These are phyloP conservation scores for Berkeleyomyces rouxiae DNA, from an alignment of 2,329 filamentous ascomycete genomes.

Conservation along the genomic window DNA sequence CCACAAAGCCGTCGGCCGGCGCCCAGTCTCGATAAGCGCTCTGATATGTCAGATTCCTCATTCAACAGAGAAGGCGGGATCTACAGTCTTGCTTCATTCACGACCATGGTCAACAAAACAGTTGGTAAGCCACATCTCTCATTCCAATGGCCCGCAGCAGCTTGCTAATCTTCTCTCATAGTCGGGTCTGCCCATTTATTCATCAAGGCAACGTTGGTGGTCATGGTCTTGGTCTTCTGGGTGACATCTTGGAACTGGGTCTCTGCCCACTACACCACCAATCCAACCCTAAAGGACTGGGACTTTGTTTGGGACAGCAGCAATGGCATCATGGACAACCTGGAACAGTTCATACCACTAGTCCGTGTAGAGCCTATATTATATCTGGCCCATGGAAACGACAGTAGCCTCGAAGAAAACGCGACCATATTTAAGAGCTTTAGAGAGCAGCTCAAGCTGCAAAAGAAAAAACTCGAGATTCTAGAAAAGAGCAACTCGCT, in stretches of 20 bases:
- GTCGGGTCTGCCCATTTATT: not conserved
- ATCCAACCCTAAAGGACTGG: constrained; percentile 8
- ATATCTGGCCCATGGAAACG: not conserved
- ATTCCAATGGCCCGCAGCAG: not conserved
- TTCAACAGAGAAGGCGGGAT: constrained; percentile 4
- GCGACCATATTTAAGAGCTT: constrained; percentile 20
- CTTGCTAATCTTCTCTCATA: not conserved
- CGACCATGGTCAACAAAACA: constrained; percentile 1
- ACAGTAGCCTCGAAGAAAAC: constrained; percentile 17
- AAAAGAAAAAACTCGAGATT: constrained; percentile 3
- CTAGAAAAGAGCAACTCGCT: constrained; percentile 8
- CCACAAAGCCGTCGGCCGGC: no score
- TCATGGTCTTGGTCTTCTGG: constrained; percentile 8
- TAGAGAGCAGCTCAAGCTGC: constrained; percentile 21
- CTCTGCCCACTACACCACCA: constrained; percentile 5
- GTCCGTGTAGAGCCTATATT: not conserved
- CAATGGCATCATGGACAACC: constrained; percentile 16
- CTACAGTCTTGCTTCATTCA: constrained; percentile 4
- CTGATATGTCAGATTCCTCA: not conserved
- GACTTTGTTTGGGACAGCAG: constrained; percentile 17
- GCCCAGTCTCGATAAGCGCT: not conserved
- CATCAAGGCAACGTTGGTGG: not conserved
- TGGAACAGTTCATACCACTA: constrained; percentile 19
- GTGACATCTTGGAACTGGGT: not conserved
- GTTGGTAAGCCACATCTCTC: constrained; percentile 3